phyloP scores from a whole-genome alignment of 768 basidiomycete species.

The Tylopilus intermedius region DNA sequence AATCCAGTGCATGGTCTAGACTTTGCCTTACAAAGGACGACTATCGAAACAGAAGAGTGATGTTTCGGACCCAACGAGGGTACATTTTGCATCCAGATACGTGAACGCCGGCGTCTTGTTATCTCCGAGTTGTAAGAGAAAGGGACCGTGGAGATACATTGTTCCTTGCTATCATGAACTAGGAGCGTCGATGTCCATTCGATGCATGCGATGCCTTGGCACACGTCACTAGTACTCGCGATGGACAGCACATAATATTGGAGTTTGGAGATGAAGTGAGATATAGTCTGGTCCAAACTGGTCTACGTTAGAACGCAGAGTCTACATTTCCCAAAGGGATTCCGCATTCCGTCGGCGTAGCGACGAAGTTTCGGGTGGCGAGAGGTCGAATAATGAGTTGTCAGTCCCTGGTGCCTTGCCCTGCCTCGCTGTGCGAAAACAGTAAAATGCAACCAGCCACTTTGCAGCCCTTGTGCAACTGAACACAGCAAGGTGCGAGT shows the following conservation, averaged over 20 bases:
- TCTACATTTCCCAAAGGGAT: background rate
- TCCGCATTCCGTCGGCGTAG: slow-evolving; percentile 4
- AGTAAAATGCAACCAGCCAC: slow-evolving; percentile 2
- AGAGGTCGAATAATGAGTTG: background rate
- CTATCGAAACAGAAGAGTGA: background rate
- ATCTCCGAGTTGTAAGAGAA: slow-evolving; percentile 9
- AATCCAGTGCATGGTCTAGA: background rate
- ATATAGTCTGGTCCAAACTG: too few relatives aligned
- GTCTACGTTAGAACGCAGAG: too few relatives aligned
- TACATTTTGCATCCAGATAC: slow-evolving; percentile 12
- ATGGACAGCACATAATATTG: too few relatives aligned
- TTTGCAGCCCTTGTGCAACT: background rate
- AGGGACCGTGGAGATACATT: slow-evolving; percentile 1
- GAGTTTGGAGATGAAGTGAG: background rate
- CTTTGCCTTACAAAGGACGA: background rate
- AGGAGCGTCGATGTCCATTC: background rate
- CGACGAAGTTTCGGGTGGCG: background rate
- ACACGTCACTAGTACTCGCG: background rate
- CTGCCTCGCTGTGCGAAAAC: slow-evolving; percentile 13
- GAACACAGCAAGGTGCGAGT: slow-evolving; percentile 9
- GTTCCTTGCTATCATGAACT: background rate
- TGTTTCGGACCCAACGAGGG: background rate
- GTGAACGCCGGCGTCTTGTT: slow-evolving; percentile 9
- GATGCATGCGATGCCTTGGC: background rate
- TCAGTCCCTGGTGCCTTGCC: slow-evolving; percentile 23